Base-by-base conservation (phyloP, 2,329 filamentous ascomycete species). In the Fusarium sublunatum region DNA sequence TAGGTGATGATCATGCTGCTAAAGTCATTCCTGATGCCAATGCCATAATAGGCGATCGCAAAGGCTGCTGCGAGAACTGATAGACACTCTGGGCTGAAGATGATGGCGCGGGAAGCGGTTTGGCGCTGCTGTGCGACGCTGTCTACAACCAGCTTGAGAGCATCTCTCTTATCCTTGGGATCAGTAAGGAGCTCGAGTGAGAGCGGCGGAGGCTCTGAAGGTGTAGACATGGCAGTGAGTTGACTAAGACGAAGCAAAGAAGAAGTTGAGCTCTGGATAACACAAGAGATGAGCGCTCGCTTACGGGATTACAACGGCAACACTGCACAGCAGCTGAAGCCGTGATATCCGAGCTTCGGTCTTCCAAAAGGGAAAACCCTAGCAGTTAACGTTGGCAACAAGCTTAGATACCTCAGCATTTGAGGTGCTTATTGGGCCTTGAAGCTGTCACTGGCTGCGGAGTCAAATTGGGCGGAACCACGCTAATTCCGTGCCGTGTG, bases 71-170 rank as follows among this genome's bases (percentile, higher is more conserved):
- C 64, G 15, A 87, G 78, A 11, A 78, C 72, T 6, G 81, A 75
- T 2, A 88, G 67, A 41, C 80, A 78, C 22, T 83, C 72, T 0
- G 85, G 86, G 75, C 92, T 86, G 70, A 84, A 85, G 62, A 92
- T 82, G 58, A 95, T 78, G 58, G 85, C 78, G 45, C 80, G 78
- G 12, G 87, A 86, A 7, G 91, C 87, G 5, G 83, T 76, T 74
- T 92, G 88, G 49, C 91, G 88, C 77, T 95, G 92, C 73, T 96
- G 90, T 25, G 91, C 91, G 53, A 96, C 87, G 64, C 88, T 91
- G 77, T 95, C 91, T 49, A 91, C 88, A 42, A 96, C 83, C 15
- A 96, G 83, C 60, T 85, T 85, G 51, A 96, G 81, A 11, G 89
- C 89, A 53, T 86, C 83, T 62, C 87, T 78, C 72, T 88, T 87